Base-by-base conservation (phyloP, 139 green algal genomes). In the Chlamydomonas sp. region DNA sequence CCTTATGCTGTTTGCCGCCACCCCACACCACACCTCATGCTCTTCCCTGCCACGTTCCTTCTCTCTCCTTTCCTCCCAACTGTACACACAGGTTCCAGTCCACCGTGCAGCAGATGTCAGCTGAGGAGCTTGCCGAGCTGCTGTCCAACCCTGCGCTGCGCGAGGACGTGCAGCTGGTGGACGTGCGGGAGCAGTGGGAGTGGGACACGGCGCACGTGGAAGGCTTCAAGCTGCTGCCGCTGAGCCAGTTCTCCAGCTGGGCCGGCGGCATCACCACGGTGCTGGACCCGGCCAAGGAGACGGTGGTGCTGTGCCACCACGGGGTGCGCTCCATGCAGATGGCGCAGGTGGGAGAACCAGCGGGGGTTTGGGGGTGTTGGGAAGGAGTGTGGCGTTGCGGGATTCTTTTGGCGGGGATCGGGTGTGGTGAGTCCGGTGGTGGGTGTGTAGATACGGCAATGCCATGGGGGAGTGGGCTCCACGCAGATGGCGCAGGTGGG, bases 221-320 rank as follows among this genome's bases (percentile, higher is more conserved):
- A 1, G 78, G 79, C 80, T 92, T 92, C 89, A 80, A 78, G 89
- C 80, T 90, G 8, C 20, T 88, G 73, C 87, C 80, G 59, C 74
- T 88, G 73, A 84, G 63, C n/a, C 5, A 2, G 49, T 85, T 90
- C 72, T 59, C n/a, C 74, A 61, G 60, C 16, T 84, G 80, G 94
- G 80, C 86, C 6, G 61, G 82, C 20, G 85, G 75, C 8, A 77
- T 95, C 62, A 49, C 64, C 4, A 20, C 88, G 15, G 64, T 85
- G 4, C 83, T 98, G 74, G 94, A 98, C 87, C 87, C 90, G 3
- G 49, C 90, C 4, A 94, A 92, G 68, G 85, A 96, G 74, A 97
- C 94, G 4, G 84, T 97, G 18, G 91, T 97, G n/a, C 88, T 98
- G 87, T 98, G 96, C 89, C 96, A 98, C 85, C 96, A 98, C 80